phyloP scores from a whole-genome alignment of 257 asterid genomes.

The Rhazya stricta region DNA sequence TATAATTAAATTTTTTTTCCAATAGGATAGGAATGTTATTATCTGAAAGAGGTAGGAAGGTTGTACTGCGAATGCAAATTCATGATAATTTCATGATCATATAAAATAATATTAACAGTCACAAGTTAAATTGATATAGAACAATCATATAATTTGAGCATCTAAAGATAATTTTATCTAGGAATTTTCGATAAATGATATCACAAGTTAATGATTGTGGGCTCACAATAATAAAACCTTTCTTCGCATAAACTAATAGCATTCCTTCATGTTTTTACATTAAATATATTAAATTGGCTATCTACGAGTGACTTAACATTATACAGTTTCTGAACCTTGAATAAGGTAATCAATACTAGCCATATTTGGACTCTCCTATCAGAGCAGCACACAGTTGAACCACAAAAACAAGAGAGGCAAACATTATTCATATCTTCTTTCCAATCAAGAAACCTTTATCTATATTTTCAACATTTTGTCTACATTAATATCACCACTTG shows the following conservation, averaged over 20 bases:
- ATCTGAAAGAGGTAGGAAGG: too few species aligned
- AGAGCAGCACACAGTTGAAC: neutral
- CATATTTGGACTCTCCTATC: conserved; percentile 8
- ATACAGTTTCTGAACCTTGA: neutral
- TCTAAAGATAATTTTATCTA: neutral
- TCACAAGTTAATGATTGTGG: conserved; percentile 1
- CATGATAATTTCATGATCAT: conserved; percentile 7
- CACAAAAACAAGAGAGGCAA: too few species aligned
- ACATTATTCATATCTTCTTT: too few species aligned
- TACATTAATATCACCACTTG: neutral
- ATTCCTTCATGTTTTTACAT: neutral
- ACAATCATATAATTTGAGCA: conserved; percentile 6
- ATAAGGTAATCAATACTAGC: neutral
- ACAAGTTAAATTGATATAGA: neutral
- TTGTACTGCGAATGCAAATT: too few species aligned
- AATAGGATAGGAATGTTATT: too few species aligned
- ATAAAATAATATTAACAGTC: neutral
- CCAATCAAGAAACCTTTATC: neutral
- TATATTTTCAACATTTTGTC: neutral
- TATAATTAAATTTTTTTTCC: too few species aligned
- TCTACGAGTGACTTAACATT: too few species aligned
- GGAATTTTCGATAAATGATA: conserved; percentile 3
- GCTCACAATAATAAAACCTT: conserved; percentile 9
- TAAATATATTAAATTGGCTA: neutral
- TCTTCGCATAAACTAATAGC: neutral